Evolutionary conservation across 345 rosid species (phyloP).

Genomic region (Nephelium lappaceum): DNA sequence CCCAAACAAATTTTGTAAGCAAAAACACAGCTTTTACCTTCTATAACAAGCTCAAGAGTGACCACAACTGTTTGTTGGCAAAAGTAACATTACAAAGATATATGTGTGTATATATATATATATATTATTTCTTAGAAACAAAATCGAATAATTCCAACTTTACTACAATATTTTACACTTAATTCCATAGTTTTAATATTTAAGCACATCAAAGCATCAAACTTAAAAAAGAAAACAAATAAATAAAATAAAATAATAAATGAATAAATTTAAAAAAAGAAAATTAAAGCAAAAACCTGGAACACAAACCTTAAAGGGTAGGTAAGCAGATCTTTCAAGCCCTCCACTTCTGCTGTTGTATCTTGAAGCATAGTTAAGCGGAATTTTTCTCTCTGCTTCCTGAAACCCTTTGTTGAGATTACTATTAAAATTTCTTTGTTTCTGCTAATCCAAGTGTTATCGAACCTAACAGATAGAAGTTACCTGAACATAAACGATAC

Average conservation of each 20-base stretch:
- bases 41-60: background rate
- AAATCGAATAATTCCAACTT: background rate
- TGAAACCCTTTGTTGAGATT: conserved; percentile 49
- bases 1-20: background rate
- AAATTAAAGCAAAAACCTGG: conserved; percentile 2
- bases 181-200: conserved; percentile 1
- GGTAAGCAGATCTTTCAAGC: conserved; percentile 88
- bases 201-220: conserved; percentile 10
- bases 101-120: too few relatives aligned
- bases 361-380: conserved; percentile 95
- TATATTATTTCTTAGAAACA: background rate
- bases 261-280: too few relatives aligned
- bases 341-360: conserved; percentile 79
- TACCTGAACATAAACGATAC: conserved; percentile 99
- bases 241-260: too few relatives aligned
- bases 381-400: conserved; percentile 99
- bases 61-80: background rate
- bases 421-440: conserved; percentile 28
- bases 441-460: conserved; percentile 13
- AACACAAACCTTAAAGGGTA: conserved; percentile 83
- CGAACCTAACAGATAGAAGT: conserved; percentile 17
- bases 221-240: too few relatives aligned
- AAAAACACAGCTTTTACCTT: background rate
- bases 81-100: background rate
- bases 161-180: background rate